Conservation (phyloP, 345 rosid genomes). For the Arabidopsis thaliana region TAIR10.1 NC_003076.8:9607001-9607500, state of each 20-base stretch:
- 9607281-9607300: conserved; percentile 61
- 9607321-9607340: conserved; percentile 57
- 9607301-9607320: conserved; percentile 59
- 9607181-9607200: conserved; percentile 74
- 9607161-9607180: conserved; percentile 70
- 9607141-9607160: conserved; percentile 81
- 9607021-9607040: conserved; percentile 82
- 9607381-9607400: conserved; percentile 68
- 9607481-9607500: conserved; percentile 36
- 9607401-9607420: conserved; percentile 55
- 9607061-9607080: conserved; percentile 67
- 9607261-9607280: conserved; percentile 59
- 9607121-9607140: conserved; percentile 74
- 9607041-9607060: conserved; percentile 91
- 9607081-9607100: conserved; percentile 64
- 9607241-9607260: conserved; percentile 84
- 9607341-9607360: conserved; percentile 63
- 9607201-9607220: conserved; percentile 68
- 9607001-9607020: conserved; percentile 65
- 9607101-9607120: conserved; percentile 72
- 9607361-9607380: conserved; percentile 61
- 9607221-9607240: conserved; percentile 76
- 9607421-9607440: conserved; percentile 49
- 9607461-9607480: conserved; percentile 57
- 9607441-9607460: conserved; percentile 58